Evolutionary conservation across 1,139 yeast genomes (phyloP), one percentile per base, ranked within the genome.

Genomic region (Yamadazyma friedrichii): DNA sequence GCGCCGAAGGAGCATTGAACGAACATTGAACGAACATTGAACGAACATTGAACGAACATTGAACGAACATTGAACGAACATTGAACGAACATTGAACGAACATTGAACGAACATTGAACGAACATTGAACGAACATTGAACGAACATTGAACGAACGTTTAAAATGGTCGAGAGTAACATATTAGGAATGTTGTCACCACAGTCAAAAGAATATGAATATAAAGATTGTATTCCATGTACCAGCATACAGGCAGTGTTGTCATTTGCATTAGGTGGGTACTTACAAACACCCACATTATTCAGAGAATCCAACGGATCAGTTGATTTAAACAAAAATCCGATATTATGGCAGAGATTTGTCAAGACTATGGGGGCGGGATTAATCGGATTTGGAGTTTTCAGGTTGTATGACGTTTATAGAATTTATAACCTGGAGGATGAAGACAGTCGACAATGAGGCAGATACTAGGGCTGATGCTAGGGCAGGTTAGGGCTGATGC

Each of bases 281-380:
- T 51, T 72, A 36, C 57, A 55, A 39, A 54, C 62, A 16, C 54
- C 55, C 30, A 44, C 52, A 36, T 62, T 67, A 15, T 70, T 71
- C 51, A 57, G 55, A 39, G 72, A 65, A 45, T 41, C 49, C 15
- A 53, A 57, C 6, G 72, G 72, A 10, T 54, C 53, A 31, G 55
- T 70, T 4, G 71, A 70, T 47, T 30, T 58, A 9, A 48, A 44
- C 15, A 68, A 67, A 46, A 61, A 70, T 47, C 78, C 78, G 0
- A 25, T 59, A 11, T 65, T 74, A 70, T 72, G 75, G 71, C 74
- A 67, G 43, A 54, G 59, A 31, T 52, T 65, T 5, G 63, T 72
- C 2, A 56, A 62, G 27, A 61, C 64, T 0, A 43, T 56, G 2
- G 76, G 76, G 0, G 49, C 64, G 1, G 55, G 62, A 15, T 54